Base-by-base conservation (phyloP, 805 yeast species). In the Metschnikowia peoriensis region DNA sequence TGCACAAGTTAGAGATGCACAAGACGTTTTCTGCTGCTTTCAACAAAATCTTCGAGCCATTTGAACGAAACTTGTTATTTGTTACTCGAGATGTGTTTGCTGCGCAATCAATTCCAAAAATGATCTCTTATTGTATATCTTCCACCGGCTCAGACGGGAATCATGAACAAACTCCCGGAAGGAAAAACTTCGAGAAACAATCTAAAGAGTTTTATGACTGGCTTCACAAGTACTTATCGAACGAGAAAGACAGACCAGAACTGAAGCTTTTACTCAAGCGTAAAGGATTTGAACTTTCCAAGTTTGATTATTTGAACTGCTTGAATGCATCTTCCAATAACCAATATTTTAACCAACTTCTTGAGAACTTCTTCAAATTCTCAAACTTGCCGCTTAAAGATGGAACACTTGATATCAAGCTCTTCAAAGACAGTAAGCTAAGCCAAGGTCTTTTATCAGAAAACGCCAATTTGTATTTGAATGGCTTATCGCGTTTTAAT, bases 271-370 rank as follows among this genome's bases (percentile, higher is more conserved):
- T 76, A 16, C 49, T 53, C 22, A 72, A 73, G 54, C 59, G 75
- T 29, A 68, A 75, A 47, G 55, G 56, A 0, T 79, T 75, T 58
- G 82, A 79, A 52, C 58, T 76, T 1, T 66, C 72, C 11, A 74
- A 80, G 51, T 70, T 76, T 49, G 80, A 78, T 47, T 80, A 80
- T 61, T 66, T 74, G 59, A 75, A 73, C 55, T 71, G 69, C 40
- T 60, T 80, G 46, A 72, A 68, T 35, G 59, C 62, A 49, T 62
- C 71, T 7, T 61, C 69, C 9, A 74, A 73, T 57, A 73, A 73
- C 55, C 77, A 74, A 54, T 73, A 73, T 54, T 61, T 70, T 41
- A 73, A 73, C 58, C 70, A 66, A 49, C 64, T 73, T 7, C 54
- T 69, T 27, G 78, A 74, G 48, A 65, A 62, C 46, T 52, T 73